These are phyloP conservation scores for Jacaranda copaia DNA, from an alignment of 257 asterid species.

Conservation along the genomic window DNA sequence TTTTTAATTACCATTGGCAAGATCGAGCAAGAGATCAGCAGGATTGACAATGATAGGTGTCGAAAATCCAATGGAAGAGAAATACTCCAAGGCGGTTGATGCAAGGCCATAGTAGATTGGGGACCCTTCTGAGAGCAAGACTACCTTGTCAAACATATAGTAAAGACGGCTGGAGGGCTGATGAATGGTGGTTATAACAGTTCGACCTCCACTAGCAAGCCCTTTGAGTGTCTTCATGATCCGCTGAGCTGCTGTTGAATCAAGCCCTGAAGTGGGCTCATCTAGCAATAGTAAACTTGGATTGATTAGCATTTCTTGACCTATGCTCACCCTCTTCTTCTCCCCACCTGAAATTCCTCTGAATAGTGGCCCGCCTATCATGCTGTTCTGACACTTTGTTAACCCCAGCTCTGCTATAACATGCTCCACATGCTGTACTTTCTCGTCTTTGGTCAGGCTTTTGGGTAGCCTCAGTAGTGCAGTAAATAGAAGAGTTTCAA, in stretches of 20 bases:
- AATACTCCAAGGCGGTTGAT: conserved; percentile 70
- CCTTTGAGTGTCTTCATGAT: conserved; percentile 60
- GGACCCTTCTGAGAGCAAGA: conserved; percentile 71
- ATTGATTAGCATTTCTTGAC: conserved; percentile 80
- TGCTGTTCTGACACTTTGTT: conserved; percentile 55
- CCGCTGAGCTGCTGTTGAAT: conserved; percentile 73
- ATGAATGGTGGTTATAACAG: conserved; percentile 75
- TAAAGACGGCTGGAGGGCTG: conserved; percentile 80
- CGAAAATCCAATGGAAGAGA: conserved; percentile 71
- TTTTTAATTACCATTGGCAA: conserved; percentile 66
- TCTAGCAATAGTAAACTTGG: conserved; percentile 72
- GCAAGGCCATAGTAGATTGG: conserved; percentile 75
- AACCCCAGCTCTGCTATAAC: conserved; percentile 68
- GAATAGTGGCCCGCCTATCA: conserved; percentile 67
- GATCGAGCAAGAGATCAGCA: conserved; percentile 79
- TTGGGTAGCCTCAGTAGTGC: conserved; percentile 73
- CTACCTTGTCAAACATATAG: conserved; percentile 72
- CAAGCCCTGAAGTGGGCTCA: conserved; percentile 83
- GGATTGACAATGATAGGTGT: conserved; percentile 63
- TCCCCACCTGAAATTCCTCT: conserved; percentile 85
- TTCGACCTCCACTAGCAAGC: conserved; percentile 73
- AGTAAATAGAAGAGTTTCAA: conserved; percentile 71
- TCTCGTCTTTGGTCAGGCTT: conserved; percentile 55
- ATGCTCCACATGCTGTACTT: conserved; percentile 61
- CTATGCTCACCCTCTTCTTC: conserved; percentile 82